Percentiles rank a stretch among this genome's conserved stretches.
Evolutionary conservation across 768 basidiomycete species (phyloP).

Genomic region (Phlegmacium glaucopus): DNA sequence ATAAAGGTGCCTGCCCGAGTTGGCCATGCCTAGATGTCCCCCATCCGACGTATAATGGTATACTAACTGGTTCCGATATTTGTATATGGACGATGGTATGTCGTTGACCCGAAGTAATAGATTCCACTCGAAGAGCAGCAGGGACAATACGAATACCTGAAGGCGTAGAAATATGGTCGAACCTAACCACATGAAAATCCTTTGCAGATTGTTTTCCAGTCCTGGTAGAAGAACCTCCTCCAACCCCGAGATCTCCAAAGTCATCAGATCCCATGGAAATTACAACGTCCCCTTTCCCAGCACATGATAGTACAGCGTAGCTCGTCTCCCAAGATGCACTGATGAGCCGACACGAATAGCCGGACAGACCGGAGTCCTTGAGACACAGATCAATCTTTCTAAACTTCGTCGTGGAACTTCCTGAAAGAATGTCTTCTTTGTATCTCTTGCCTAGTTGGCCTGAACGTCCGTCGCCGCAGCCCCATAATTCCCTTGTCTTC

Average conservation of each 20-base stretch:
- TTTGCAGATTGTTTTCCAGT: slow-evolving; percentile 11
- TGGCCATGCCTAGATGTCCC: slow-evolving; percentile 85
- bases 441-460: slow-evolving; percentile 69
- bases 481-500: slow-evolving; percentile 52
- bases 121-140: slow-evolving; percentile 31
- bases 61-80: slow-evolving; percentile 16
- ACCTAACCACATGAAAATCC: slow-evolving; percentile 38
- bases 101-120: slow-evolving; percentile 63
- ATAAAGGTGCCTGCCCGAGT: slow-evolving; percentile 44
- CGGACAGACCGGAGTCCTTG: slow-evolving; percentile 28
- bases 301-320: slow-evolving; percentile 57
- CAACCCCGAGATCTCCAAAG: slow-evolving; percentile 76
- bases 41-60: slow-evolving; percentile 62
- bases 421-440: slow-evolving; percentile 10
- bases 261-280: slow-evolving; percentile 85
- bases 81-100: slow-evolving; percentile 58
- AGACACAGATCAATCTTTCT: slow-evolving; percentile 42
- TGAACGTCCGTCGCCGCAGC: slow-evolving; percentile 63
- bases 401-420: slow-evolving; percentile 36
- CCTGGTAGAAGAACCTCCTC: slow-evolving; percentile 16
- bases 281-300: slow-evolving; percentile 45
- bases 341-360: slow-evolving; percentile 46
- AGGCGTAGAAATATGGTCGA: slow-evolving; percentile 35
- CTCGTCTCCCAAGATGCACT: slow-evolving; percentile 84
- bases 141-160: slow-evolving; percentile 17